Evolutionary conservation across 129 eudicot species (phyloP), one percentile per base, ranked within the genome.

Genomic region (Flaveria brownii): DNA sequence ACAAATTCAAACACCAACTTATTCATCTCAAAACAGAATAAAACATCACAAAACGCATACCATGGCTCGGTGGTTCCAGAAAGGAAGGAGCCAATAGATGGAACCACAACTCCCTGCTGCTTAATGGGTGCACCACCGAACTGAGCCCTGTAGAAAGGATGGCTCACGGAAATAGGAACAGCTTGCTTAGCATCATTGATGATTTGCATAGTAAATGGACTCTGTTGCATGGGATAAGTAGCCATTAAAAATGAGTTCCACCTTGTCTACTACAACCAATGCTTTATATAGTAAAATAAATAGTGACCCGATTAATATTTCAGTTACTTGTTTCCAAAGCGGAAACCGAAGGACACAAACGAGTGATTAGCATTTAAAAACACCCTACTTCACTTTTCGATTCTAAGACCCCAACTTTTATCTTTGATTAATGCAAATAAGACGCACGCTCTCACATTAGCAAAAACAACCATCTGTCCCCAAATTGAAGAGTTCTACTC

Each of bases 11-110:
- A 43, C 78, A 28, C 26, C 17, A 2, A 28, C 23, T 25, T 17
- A 15, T 9, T 46, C 17, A 30, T 66, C 51, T 14, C 16, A 36
- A 76, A 76, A 52, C 12, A 1, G 45, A 67, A 56, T 11, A 68
- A 26, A 56, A 55, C 33, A 43, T 25, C 60, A 63, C 20, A 47
- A 46, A 47, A 28, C 7, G 33, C 70, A 43, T 80, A 88, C 97
- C 90, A 77, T 83, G 87, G 87, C 46, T 88, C 92, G 6, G 89
- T 91, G 74, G 88, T 72, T 68, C 91, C 90, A 73, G 85, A 86
- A 78, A 80, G 84, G 74, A 87, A 57, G 62, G 89, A 74, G 50
- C 87, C 84, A 23, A 54, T 8, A 67, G 88, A 66, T 28, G 91
- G 87, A 80, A 84, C 64, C 43, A 85, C 81, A 77, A 77, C 61